A percentile compares a stretch with the other conserved stretches of the same genome.
phyloP scores from a whole-genome alignment of 1,284 basidiomycete species.

The Exobasidium cylindrosporum region DNA sequence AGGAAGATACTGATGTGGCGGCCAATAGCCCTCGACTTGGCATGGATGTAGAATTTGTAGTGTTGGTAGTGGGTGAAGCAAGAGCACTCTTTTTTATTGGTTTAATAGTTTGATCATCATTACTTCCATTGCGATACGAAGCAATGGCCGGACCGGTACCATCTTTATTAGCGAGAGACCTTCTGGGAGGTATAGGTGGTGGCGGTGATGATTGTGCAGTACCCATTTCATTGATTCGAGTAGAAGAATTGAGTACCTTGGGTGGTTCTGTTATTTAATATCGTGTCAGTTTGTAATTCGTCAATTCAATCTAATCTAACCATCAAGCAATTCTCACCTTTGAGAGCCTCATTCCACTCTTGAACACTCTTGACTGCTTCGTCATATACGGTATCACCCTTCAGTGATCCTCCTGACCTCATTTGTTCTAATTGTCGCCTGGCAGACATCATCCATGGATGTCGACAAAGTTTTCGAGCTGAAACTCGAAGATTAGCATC shows the following conservation, averaged over 20 bases:
- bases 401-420: constrained; percentile 18
- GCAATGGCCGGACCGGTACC: neutral
- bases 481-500: constrained; percentile 89
- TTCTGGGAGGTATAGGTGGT: too few species aligned
- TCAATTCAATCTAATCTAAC: too few species aligned
- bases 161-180: too few species aligned
- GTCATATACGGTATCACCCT: constrained; percentile 63
- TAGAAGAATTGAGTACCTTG: too few species aligned
- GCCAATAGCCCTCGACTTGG: neutral
- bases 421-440: constrained; percentile 68
- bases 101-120: neutral
- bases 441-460: constrained; percentile 91
- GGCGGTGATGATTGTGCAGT: too few species aligned
- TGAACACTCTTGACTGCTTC: constrained; percentile 91
- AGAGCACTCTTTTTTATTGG: neutral
- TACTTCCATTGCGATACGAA: neutral
- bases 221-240: too few species aligned
- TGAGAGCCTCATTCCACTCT: constrained; percentile 93
- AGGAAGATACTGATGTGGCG: neutral
- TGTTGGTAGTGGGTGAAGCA: neutral
- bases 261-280: too few species aligned
- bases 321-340: constrained; percentile 55
- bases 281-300: too few species aligned
- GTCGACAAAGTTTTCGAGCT: constrained; percentile 84
- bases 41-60: neutral